Percentiles rank a stretch among this genome's conserved stretches.
Evolutionary conservation across 2,329 filamentous ascomycete genomes (phyloP).

Genomic region (Fusarium drepaniforme): DNA sequence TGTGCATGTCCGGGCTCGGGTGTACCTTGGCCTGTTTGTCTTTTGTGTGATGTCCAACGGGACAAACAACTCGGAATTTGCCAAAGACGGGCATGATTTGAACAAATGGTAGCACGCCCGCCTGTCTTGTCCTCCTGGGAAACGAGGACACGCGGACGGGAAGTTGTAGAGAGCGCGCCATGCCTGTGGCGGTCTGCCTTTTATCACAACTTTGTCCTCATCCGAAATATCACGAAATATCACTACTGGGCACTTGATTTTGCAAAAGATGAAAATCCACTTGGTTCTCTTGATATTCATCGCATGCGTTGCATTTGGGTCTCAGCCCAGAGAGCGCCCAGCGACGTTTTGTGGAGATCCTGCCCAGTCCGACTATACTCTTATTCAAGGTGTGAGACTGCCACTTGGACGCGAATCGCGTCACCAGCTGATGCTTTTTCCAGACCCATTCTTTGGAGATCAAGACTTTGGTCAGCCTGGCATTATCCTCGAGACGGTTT

Average conservation of each 20-base stretch:
- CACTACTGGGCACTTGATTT: background rate
- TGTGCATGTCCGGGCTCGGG: background rate
- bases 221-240: background rate
- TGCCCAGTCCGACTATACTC: constrained; percentile 17
- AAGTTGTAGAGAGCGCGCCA: background rate
- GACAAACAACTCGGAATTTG: background rate
- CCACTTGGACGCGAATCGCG: background rate
- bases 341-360: constrained; percentile 14
- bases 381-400: constrained; percentile 20
- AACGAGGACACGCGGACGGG: background rate
- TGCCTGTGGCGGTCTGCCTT: background rate
- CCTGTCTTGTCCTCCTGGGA: background rate
- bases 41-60: background rate
- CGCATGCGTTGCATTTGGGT: background rate
- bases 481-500: constrained; percentile 10
- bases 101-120: too few relatives aligned
- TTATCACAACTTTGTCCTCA: background rate
- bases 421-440: background rate
- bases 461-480: constrained; percentile 30
- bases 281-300: background rate
- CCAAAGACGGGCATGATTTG: background rate
- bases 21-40: background rate
- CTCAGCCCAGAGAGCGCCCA: background rate
- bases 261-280: background rate
- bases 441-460: constrained; percentile 36